Evolutionary conservation across 1,139 yeast genomes (phyloP).

Genomic region (Spencermartinsiella ligniputridi): DNA sequence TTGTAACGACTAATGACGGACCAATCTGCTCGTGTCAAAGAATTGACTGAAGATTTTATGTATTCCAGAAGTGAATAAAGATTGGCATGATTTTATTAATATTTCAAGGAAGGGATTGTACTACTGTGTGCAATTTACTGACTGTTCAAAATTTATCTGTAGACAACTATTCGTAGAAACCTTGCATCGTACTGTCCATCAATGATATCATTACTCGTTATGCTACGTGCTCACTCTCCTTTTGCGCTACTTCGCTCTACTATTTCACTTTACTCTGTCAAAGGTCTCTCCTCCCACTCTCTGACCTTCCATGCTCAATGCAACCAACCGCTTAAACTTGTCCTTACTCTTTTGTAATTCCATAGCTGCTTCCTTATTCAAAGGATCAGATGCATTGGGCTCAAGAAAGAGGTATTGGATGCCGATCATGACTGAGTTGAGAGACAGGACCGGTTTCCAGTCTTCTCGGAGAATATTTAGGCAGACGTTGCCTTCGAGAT

Average conservation of each 20-base stretch:
- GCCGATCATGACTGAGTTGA: slow-evolving; percentile 81
- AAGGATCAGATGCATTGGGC: slow-evolving; percentile 89
- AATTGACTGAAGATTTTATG: background rate
- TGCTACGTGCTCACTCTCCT: too few relatives aligned
- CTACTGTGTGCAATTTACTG: too few relatives aligned
- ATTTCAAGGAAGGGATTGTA: too few relatives aligned
- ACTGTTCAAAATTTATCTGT: too few relatives aligned
- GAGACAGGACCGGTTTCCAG: slow-evolving; percentile 90
- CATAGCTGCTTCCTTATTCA: slow-evolving; percentile 81
- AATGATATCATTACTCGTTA: too few relatives aligned
- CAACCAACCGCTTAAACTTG: slow-evolving; percentile 57
- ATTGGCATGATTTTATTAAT: background rate
- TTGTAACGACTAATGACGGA: background rate
- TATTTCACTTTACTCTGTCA: slow-evolving; percentile 37
- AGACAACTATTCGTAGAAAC: too few relatives aligned
- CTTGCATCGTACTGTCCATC: too few relatives aligned
- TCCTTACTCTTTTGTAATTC: slow-evolving; percentile 56
- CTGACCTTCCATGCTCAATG: slow-evolving; percentile 68
- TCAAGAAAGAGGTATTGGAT: slow-evolving; percentile 80
- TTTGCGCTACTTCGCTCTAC: too few relatives aligned
- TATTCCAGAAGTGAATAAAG: slow-evolving; percentile 1
- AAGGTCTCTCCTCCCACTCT: slow-evolving; percentile 54
- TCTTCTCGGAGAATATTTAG: slow-evolving; percentile 87
- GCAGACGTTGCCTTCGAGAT: slow-evolving; percentile 84
- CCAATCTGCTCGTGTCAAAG: background rate